A percentile compares a stretch with the other conserved stretches of the same genome.
Conservation (phyloP, 805 yeast species). For the Alloascoidea hylecoeti region DNA sequence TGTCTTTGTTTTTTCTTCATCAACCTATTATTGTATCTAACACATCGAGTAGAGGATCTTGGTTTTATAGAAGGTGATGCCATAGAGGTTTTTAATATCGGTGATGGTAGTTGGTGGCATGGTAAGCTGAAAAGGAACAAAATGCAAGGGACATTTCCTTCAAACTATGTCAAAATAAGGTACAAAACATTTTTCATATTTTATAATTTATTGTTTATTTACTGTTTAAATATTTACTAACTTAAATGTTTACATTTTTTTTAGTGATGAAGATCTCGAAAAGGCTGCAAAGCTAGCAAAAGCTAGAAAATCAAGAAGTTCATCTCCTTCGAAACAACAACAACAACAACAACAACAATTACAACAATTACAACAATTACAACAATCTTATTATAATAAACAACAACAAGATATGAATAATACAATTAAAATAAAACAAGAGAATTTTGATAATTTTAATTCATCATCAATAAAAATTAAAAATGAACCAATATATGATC, state of each 20-base stretch:
- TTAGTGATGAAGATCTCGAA: not conserved
- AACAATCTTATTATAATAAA: not conserved
- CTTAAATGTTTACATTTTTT: not conserved
- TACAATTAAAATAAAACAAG: too few species aligned
- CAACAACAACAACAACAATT: too few species aligned
- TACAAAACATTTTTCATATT: slow-evolving; percentile 9
- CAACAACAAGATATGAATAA: not conserved
- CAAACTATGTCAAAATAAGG: slow-evolving; percentile 60
- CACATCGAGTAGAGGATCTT: slow-evolving; percentile 33
- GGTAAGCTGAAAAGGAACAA: slow-evolving; percentile 73
- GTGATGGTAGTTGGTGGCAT: slow-evolving; percentile 89
- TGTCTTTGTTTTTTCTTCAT: slow-evolving; percentile 4
- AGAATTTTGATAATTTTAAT: too few species aligned
- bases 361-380: not conserved
- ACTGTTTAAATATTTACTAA: not conserved
- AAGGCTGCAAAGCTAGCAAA: not conserved
- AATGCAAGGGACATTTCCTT: slow-evolving; percentile 76
- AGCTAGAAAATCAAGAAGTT: not conserved
- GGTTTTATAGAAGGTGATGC: slow-evolving; percentile 92
- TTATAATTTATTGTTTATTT: not conserved
- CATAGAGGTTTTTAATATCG: slow-evolving; percentile 65
- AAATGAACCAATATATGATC: too few species aligned
- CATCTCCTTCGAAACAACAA: not conserved
- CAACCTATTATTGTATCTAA: not conserved
- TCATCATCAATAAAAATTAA: too few species aligned